Base-by-base conservation (phyloP, 73 alveolate genomes). In the Paramecium octaurelia region DNA sequence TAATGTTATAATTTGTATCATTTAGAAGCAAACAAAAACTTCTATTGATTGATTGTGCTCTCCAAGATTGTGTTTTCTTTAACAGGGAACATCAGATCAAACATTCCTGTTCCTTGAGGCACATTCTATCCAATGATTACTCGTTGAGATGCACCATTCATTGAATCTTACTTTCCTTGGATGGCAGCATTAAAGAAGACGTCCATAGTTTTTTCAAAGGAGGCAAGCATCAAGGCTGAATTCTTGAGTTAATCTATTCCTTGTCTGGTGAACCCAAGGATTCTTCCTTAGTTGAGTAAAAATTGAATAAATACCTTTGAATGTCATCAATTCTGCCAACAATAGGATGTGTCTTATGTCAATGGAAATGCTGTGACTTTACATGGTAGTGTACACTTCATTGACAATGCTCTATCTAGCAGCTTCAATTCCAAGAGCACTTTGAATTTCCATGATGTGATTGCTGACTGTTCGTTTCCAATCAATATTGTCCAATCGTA, bases 101-200 rank as follows among this genome's bases (percentile, higher is more conserved):
- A 89, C 88, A 83, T 70, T 7, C 94, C 94, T 29, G 94, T 89
- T 18, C 94, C 94, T 59, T 58, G 40, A 8, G 92, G 92, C 24
- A 71, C 84, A 71, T 89, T 89, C 18, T 89, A 46, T 46, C 94
- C 94, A 23, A 71, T 89, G 6, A 89, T 89, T 14, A 89, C 75
- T 36, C 94, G 44, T 89, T 89, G 35, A 48, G 94, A 89, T 27
- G 75, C 94, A 42, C 94, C 92, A 70, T 89, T 83, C 88, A 89
- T 58, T 3, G 94, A 70, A 44, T 89, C 94, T 9, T 69, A 14
- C 50, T 83, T 89, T 3, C 92, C 94, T 46, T 71, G 36, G 14
- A 89, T 70, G 31, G 92, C 92, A 14, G 92, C 94, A 71, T 89
- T 71, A 46, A 70, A 89, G 21, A 89, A 71, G 14, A 89, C 75